These are phyloP conservation scores for Penicillium waksmanii DNA, from an alignment of 495 filamentous ascomycete species.

Conservation along the genomic window DNA sequence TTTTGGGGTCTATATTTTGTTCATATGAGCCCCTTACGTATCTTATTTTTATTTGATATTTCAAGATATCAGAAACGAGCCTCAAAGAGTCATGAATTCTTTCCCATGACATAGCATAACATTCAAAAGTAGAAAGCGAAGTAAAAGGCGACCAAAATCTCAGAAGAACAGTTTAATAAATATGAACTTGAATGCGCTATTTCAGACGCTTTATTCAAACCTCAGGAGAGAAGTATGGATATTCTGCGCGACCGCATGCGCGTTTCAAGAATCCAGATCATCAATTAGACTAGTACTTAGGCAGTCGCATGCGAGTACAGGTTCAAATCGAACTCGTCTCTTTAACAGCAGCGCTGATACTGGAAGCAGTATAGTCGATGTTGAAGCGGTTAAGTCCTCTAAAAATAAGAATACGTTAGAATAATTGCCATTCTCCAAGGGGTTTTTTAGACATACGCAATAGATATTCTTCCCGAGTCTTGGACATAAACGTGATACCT, in stretches of 20 bases:
- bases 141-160: neutral
- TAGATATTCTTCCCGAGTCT: constrained; percentile 23
- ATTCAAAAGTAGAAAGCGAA: neutral
- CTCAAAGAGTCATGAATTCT: neutral
- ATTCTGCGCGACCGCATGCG: neutral
- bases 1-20: no score
- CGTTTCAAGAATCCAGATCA: neutral
- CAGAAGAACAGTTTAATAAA: no score
- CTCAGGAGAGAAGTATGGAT: neutral
- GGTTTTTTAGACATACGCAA: constrained; percentile 15
- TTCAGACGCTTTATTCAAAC: neutral
- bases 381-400: constrained; percentile 25
- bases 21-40: no score
- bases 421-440: no score
- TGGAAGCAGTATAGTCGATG: constrained; percentile 15
- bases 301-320: neutral
- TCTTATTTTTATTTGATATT: neutral
- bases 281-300: neutral
- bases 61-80: neutral
- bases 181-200: neutral
- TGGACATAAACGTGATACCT: constrained; percentile 24
- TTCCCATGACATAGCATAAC: neutral
- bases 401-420: neutral
- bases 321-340: neutral
- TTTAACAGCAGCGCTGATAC: constrained; percentile 22